Evolutionary conservation across 768 basidiomycete species (phyloP).

Genomic region (Boletus vermiculosoides): DNA sequence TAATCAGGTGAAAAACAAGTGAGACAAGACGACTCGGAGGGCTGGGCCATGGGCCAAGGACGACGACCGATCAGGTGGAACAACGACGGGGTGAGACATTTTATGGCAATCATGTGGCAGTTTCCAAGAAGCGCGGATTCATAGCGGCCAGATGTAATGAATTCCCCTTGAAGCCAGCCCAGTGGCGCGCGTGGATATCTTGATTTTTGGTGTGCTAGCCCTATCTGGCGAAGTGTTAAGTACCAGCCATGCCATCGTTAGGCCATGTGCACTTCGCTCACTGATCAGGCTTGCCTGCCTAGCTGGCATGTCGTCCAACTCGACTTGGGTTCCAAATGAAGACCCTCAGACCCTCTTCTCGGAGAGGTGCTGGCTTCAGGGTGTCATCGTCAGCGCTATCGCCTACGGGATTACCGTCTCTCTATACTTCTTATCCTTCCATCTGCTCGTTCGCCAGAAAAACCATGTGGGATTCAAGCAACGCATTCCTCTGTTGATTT

Average conservation of each 20-base stretch:
- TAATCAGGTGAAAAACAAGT: no score
- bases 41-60: no score
- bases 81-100: no score
- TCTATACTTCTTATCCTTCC: constrained; percentile 9
- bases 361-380: constrained; percentile 22
- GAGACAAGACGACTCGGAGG: no score
- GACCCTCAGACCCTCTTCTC: constrained; percentile 13
- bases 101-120: no score
- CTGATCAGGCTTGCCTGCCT: background rate
- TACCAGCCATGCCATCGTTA: background rate
- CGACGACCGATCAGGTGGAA: no score
- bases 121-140: background rate
- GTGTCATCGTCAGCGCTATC: constrained; percentile 8
- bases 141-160: background rate
- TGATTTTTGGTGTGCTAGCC: background rate
- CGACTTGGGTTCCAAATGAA: constrained; percentile 19
- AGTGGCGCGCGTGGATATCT: background rate
- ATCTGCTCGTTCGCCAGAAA: constrained; percentile 4
- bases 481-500: constrained; percentile 6
- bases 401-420: constrained; percentile 9
- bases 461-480: constrained; percentile 3
- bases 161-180: background rate
- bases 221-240: background rate
- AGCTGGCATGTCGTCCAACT: constrained; percentile 14
- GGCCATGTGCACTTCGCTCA: background rate